Evolutionary conservation across 116 monocot genomes (phyloP).

Genomic region (Trichopus zeylanicus): DNA sequence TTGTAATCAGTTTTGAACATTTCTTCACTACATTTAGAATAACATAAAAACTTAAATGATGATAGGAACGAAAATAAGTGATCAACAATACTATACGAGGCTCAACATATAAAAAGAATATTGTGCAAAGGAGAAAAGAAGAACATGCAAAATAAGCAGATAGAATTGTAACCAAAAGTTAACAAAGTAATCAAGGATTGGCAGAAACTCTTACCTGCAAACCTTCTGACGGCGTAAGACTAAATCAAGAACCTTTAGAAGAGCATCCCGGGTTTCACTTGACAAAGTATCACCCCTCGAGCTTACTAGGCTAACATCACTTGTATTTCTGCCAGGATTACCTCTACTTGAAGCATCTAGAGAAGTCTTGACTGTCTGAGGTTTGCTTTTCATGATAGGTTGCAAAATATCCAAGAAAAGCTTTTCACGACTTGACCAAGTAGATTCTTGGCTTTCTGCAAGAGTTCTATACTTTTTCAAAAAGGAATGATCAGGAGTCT

Average conservation of each 20-base stretch:
- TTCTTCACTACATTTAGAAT: too few species aligned
- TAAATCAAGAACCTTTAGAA: constrained; percentile 38
- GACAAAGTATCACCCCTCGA: constrained; percentile 11
- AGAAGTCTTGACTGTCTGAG: constrained; percentile 13
- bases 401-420: constrained; percentile 21
- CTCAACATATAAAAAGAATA: too few species aligned
- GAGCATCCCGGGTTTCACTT: constrained; percentile 30
- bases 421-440: constrained; percentile 48
- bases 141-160: neutral
- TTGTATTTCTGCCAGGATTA: constrained; percentile 12
- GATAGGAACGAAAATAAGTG: too few species aligned
- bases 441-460: constrained; percentile 45
- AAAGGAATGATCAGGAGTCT: constrained; percentile 46
- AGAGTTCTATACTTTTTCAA: constrained; percentile 45
- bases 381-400: constrained; percentile 9
- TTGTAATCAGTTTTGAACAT: too few species aligned
- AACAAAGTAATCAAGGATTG: too few species aligned
- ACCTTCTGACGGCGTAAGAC: constrained; percentile 50
- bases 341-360: constrained; percentile 12
- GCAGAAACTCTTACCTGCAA: constrained; percentile 82
- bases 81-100: too few species aligned
- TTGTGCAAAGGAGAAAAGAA: neutral
- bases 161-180: neutral
- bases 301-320: constrained; percentile 1
- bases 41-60: too few species aligned